These are phyloP conservation scores for Penicillium paradoxum DNA, from an alignment of 495 filamentous ascomycete species.

Conservation along the genomic window DNA sequence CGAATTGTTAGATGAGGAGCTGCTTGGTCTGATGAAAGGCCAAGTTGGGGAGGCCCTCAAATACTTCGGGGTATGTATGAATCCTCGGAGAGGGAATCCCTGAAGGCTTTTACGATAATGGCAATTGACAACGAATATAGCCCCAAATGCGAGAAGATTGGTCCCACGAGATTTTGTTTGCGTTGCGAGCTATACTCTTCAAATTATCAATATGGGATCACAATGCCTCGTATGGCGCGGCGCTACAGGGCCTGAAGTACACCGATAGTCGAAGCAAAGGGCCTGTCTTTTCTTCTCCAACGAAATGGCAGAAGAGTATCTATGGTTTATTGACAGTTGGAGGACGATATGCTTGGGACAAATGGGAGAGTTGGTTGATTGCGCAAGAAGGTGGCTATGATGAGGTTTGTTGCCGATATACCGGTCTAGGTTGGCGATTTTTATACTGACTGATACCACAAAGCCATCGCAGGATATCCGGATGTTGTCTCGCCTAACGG, in stretches of 20 bases:
- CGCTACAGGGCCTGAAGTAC: slow-evolving; percentile 84
- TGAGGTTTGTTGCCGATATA: slow-evolving; percentile 37
- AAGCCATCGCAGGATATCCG: slow-evolving; percentile 48
- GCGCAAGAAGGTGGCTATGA: slow-evolving; percentile 66
- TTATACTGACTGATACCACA: slow-evolving; percentile 20
- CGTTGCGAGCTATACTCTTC: slow-evolving; percentile 75
- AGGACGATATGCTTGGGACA: slow-evolving; percentile 82
- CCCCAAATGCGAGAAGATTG: slow-evolving; percentile 69
- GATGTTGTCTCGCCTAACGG: slow-evolving; percentile 62
- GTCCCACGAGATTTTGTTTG: slow-evolving; percentile 77
- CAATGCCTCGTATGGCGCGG: slow-evolving; percentile 88
- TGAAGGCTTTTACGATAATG: background rate
- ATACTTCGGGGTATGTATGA: slow-evolving; percentile 62
- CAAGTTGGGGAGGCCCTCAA: slow-evolving; percentile 88
- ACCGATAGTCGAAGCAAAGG: slow-evolving; percentile 72
- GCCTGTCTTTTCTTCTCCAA: slow-evolving; percentile 55
- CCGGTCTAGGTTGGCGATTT: background rate
- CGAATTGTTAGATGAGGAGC: slow-evolving; percentile 90
- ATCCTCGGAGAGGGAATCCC: too few relatives aligned
- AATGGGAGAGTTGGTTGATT: slow-evolving; percentile 85
- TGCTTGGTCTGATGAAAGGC: slow-evolving; percentile 75
- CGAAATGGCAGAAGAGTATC: slow-evolving; percentile 71
- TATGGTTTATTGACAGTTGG: slow-evolving; percentile 85
- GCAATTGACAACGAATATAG: slow-evolving; percentile 24
- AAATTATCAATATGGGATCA: slow-evolving; percentile 97